Conservation (phyloP, 2,329 filamentous ascomycete genomes). For the Arachnopeziza araneosa region DNA sequence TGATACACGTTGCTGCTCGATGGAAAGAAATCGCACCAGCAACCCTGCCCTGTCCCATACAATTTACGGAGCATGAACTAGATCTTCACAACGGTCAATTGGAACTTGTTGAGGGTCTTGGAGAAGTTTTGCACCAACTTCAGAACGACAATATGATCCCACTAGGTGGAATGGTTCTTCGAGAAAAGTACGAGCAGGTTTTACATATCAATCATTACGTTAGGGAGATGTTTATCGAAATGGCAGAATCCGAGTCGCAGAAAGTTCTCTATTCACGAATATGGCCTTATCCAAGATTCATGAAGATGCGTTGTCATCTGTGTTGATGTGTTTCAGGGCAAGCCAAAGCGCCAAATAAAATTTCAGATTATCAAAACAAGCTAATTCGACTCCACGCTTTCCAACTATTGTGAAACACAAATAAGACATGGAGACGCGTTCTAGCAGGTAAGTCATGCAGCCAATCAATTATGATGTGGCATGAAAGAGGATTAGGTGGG, state of each 20-base stretch:
- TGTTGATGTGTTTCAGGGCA: no score
- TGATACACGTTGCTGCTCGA: constrained; percentile 8
- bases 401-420: no score
- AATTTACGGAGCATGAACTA: constrained; percentile 12
- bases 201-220: no score
- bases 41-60: constrained; percentile 10
- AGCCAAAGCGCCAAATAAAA: no score
- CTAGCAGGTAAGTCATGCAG: no score
- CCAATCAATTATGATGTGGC: no score
- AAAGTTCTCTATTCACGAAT: constrained; percentile 8
- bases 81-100: constrained; percentile 4
- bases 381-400: no score
- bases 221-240: constrained; percentile 5
- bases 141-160: constrained; percentile 8
- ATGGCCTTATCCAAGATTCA: constrained; percentile 5
- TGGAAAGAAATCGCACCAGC: constrained; percentile 10
- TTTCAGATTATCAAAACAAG: no score
- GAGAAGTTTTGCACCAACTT: constrained; percentile 8
- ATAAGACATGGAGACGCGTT: no score
- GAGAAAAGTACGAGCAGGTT: constrained; percentile 10
- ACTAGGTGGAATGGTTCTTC: constrained; percentile 5
- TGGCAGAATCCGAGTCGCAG: constrained; percentile 9
- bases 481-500: no score
- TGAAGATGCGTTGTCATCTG: no score
- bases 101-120: constrained; percentile 6